phyloP scores from a whole-genome alignment of 257 asterid genomes.

The Scutellaria baicalensis region DNA sequence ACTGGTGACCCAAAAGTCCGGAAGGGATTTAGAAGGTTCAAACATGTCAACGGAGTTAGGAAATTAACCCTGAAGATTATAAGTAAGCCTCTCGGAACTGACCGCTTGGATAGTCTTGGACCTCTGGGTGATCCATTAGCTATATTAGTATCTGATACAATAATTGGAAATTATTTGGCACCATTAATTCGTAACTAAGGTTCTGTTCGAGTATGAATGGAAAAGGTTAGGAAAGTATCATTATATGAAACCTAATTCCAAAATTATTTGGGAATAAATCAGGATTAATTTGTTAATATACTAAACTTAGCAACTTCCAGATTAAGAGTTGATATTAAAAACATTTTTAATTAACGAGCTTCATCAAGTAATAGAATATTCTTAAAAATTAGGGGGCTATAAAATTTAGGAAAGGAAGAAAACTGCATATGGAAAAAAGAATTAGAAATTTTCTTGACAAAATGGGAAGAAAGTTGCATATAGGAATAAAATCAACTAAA shows the following conservation, averaged over 20 bases:
- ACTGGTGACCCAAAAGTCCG: background rate
- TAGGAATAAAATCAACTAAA: background rate
- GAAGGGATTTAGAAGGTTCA: background rate
- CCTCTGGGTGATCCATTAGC: background rate
- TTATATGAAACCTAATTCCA: too few relatives aligned
- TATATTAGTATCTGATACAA: background rate
- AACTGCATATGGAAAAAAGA: background rate
- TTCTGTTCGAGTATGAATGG: too few relatives aligned
- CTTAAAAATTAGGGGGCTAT: background rate
- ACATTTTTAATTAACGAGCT: too few relatives aligned
- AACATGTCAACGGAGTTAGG: background rate
- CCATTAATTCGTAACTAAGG: too few relatives aligned
- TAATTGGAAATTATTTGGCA: too few relatives aligned
- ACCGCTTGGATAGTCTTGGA: background rate
- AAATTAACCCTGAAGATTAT: too few relatives aligned
- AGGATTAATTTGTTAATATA: too few relatives aligned
- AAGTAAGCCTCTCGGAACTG: background rate
- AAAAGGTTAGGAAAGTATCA: too few relatives aligned
- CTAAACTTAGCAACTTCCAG: background rate
- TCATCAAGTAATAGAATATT: too few relatives aligned
- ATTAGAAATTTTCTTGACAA: background rate
- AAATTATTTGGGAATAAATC: too few relatives aligned
- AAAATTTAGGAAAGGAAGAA: too few relatives aligned
- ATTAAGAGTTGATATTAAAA: background rate
- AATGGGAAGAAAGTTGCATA: background rate